A percentile compares a stretch with the other conserved stretches of the same genome.
Conservation (phyloP, 768 basidiomycete species). For the Kwoniella europaea region DNA sequence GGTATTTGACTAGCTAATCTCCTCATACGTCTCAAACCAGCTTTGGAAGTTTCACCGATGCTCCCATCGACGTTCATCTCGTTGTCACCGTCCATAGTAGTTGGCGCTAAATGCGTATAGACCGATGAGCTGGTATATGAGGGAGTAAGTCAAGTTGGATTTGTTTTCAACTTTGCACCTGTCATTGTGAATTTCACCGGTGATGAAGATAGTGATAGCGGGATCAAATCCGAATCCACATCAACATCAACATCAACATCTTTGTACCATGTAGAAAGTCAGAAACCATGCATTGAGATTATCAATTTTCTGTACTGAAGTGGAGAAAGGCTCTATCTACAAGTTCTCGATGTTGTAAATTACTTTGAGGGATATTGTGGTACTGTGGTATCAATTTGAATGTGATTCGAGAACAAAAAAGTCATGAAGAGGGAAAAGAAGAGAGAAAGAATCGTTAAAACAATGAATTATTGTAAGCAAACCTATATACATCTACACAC, state of each 20-base stretch:
- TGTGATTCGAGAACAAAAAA: not conserved
- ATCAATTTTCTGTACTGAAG: not conserved
- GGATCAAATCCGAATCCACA: not conserved
- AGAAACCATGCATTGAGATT: slow-evolving; percentile 1
- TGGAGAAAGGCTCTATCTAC: not conserved
- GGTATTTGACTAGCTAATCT: slow-evolving; percentile 19
- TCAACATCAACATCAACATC: not conserved
- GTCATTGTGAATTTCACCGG: too few relatives aligned
- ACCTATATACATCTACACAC: not conserved
- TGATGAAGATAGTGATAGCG: not conserved
- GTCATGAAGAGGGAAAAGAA: not conserved
- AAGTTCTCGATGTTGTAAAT: not conserved
- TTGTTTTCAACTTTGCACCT: not conserved
- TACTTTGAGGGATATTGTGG: not conserved
- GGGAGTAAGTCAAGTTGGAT: not conserved
- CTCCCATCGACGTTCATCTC: not conserved
- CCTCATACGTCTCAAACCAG: slow-evolving; percentile 38
- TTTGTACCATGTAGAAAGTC: not conserved
- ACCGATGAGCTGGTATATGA: not conserved
- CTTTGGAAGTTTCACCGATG: slow-evolving; percentile 37
- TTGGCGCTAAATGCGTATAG: not conserved
- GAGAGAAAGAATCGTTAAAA: not conserved
- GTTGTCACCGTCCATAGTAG: not conserved
- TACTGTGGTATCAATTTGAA: not conserved
- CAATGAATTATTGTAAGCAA: not conserved